phyloP scores from a whole-genome alignment of 2,329 filamentous ascomycete genomes.

The Arthrobotrys sphaeroides region DNA sequence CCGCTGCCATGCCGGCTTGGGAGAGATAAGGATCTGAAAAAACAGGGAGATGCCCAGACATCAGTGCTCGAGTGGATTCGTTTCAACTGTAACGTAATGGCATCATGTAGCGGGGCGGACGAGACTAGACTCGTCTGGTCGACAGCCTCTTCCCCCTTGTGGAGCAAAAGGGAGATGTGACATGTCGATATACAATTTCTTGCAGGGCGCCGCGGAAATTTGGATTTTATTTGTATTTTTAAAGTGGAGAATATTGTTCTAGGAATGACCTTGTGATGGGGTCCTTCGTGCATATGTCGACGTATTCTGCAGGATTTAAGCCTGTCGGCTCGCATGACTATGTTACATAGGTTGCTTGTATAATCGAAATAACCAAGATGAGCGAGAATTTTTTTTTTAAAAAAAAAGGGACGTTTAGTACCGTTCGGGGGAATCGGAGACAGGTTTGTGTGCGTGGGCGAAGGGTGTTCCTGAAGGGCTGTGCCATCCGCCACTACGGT shows the following conservation, averaged over 20 bases:
- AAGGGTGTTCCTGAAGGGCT: not conserved
- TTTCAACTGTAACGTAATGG: conserved; percentile 4
- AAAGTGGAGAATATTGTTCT: conserved; percentile 21
- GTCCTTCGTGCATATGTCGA: no score
- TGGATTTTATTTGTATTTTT: conserved; percentile 24
- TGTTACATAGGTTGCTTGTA: not conserved
- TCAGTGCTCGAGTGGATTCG: not conserved
- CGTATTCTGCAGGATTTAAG: no score
- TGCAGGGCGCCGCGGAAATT: conserved; percentile 29
- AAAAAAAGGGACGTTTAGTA: no score
- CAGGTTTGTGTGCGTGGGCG: not conserved
- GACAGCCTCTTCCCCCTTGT: conserved; percentile 9
- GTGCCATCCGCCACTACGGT: conserved; percentile 15
- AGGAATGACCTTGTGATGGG: no score
- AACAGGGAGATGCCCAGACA: conserved; percentile 16
- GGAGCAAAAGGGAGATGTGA: conserved; percentile 12
- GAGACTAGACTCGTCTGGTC: no score
- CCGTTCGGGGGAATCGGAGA: no score
- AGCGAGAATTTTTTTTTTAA: no score
- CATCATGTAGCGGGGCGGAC: conserved; percentile 20
- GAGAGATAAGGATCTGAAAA: conserved; percentile 11
- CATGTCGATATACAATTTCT: conserved; percentile 26
- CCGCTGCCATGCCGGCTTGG: not conserved
- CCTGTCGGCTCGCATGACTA: no score
- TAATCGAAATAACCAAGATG: conserved; percentile 1